Evolutionary conservation across 306 rosid species (phyloP).

Genomic region (Trifolium dubium): DNA sequence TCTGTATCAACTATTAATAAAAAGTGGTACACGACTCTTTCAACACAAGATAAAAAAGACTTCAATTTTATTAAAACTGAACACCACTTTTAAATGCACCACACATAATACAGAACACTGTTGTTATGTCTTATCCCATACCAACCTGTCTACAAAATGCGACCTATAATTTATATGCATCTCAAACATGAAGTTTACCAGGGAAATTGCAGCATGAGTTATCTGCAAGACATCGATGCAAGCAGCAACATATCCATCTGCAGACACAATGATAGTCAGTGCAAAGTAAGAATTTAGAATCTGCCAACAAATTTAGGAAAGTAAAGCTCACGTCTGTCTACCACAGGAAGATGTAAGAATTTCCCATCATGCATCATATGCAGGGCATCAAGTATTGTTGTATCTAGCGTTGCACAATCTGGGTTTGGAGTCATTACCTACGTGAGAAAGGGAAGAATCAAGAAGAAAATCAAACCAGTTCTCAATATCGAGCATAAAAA

Average conservation of each 20-base stretch:
- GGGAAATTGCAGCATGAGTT: constrained; percentile 86
- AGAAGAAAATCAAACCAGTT: constrained; percentile 27
- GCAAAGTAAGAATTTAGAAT: constrained; percentile 27
- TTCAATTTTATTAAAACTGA: constrained; percentile 5
- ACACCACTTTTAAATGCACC: constrained; percentile 13
- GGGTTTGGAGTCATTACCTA: constrained; percentile 98
- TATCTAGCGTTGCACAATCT: constrained; percentile 80
- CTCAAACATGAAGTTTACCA: constrained; percentile 60
- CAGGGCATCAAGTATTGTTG: constrained; percentile 88
- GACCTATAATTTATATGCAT: constrained; percentile 3
- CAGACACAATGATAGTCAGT: constrained; percentile 42
- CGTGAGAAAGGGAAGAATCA: constrained; percentile 29
- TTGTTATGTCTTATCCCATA: not conserved
- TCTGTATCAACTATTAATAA: constrained; percentile 22
- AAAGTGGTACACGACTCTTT: constrained; percentile 25
- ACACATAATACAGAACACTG: not conserved
- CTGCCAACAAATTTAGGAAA: constrained; percentile 32
- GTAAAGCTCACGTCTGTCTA: constrained; percentile 75
- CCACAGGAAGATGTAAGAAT: constrained; percentile 94
- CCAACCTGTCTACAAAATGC: not conserved
- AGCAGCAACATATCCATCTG: constrained; percentile 79
- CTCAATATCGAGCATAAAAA: constrained; percentile 40
- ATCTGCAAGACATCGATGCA: constrained; percentile 94
- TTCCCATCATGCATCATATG: constrained; percentile 95
- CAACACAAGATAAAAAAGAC: constrained; percentile 28